Evolutionary conservation across 805 yeast genomes (phyloP).

Genomic region (Torulaspora delbrueckii): DNA sequence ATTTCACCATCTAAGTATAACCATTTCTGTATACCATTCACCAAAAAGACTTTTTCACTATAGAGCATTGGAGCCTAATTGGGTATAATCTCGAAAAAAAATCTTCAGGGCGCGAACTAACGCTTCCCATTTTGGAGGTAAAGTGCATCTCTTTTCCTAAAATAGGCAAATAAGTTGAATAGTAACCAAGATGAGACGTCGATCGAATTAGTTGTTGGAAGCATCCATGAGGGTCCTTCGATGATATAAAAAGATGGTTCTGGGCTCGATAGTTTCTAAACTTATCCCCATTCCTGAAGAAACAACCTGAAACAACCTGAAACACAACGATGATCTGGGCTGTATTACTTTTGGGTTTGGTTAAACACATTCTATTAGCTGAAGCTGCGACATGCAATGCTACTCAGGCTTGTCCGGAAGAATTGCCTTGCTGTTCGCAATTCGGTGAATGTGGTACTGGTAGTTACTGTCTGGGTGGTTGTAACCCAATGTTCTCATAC

Average conservation of each 20-base stretch:
- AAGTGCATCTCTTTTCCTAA: not conserved
- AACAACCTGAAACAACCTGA: not conserved
- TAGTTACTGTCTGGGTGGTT: slow-evolving; percentile 71
- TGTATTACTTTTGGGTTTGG: not conserved
- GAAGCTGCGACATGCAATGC: slow-evolving; percentile 45
- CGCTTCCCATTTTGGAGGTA: not conserved
- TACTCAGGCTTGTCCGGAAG: slow-evolving; percentile 62
- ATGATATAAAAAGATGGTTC: not conserved
- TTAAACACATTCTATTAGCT: not conserved
- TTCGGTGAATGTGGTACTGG: slow-evolving; percentile 81
- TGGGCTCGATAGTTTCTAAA: not conserved
- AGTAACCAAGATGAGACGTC: not conserved
- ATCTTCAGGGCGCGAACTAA: not conserved
- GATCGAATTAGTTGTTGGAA: not conserved
- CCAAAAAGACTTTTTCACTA: not conserved
- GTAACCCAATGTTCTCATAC: slow-evolving; percentile 68
- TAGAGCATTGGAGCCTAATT: not conserved
- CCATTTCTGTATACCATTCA: not conserved
- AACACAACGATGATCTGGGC: not conserved
- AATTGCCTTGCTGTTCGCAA: slow-evolving; percentile 78
- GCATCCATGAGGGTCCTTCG: not conserved
- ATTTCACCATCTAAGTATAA: slow-evolving; percentile 5
- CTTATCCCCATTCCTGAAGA: not conserved
- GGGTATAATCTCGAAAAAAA: slow-evolving; percentile 1
- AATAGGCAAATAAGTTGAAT: not conserved